Base-by-base conservation (phyloP, 768 basidiomycete genomes). In the Rickenella mellea region DNA sequence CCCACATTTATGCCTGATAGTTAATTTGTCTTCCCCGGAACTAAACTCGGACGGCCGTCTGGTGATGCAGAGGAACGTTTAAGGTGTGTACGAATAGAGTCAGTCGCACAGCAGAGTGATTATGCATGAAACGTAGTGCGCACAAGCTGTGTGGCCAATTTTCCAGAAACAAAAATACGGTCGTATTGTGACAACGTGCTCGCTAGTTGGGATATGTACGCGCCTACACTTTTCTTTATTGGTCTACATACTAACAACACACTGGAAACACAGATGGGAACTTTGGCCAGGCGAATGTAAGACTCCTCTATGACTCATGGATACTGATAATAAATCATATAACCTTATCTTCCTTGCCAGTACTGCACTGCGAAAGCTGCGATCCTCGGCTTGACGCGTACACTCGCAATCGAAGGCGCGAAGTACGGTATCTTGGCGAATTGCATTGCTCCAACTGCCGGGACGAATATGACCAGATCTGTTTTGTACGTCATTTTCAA, bases 101-200 rank as follows among this genome's bases (percentile, higher is more conserved):
- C 21, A n/a, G 27, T 2, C 26, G 24, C 6, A 6, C 20, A 14
- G 24, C 31, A 45, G 36, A 40, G 32, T 37, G 5, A 4, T 29
- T 7, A 14, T 37, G n/a, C n/a, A n/a, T n/a, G n/a, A n/a, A n/a
- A n/a, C n/a, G 6, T 46, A 91, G 85, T 92, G 90, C 49, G 82
- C 78, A 22, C 87, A 94, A 56, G 96, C 94, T 5, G 83, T 88
- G 20, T 99, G 96, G 96, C 91, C 93, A 1, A 67, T 89, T 51
- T 97, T 99, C 76, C 84, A 86, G 62, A 84, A 91, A 65, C 94
- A 98, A 59, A 91, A 90, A 63, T 96, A 81, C 56, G 96, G 96
- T 22, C 80, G 96, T 32, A 92, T 99, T 54, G 75, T 98, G 40
- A 94, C 87, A 24, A 97, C 92, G n/a, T 75, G 79, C 46, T 97